phyloP scores from a whole-genome alignment of 257 asterid species.

The Solanum paucissectum region DNA sequence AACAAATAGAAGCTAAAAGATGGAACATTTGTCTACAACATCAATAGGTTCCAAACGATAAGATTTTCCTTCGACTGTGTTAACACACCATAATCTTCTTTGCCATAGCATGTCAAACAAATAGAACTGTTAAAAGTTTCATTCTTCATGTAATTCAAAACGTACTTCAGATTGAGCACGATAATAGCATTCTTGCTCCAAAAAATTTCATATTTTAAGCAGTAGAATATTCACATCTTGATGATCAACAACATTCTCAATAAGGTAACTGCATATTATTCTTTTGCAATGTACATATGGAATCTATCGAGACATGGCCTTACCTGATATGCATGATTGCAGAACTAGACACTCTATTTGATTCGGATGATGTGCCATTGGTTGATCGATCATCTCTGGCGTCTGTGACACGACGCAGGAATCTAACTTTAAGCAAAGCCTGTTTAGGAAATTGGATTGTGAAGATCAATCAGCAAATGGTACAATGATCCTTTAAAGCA shows the following conservation, averaged over 20 bases:
- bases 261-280: background rate
- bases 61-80: background rate
- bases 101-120: background rate
- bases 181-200: background rate
- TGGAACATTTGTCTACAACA: background rate
- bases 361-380: constrained; percentile 14
- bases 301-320: background rate
- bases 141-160: background rate
- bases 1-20: background rate
- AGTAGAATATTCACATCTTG: background rate
- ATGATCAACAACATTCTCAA: background rate
- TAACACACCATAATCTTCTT: background rate
- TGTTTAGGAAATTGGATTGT: background rate
- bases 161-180: background rate
- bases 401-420: constrained; percentile 1
- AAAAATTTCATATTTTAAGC: background rate
- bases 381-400: constrained; percentile 13
- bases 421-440: constrained; percentile 6
- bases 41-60: background rate
- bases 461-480: background rate
- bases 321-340: constrained; percentile 32
- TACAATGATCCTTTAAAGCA: background rate
- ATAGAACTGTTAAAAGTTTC: background rate
- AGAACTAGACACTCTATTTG: constrained; percentile 21
- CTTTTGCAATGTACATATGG: background rate